These are phyloP conservation scores for Neurospora sublineolata DNA, from an alignment of 495 filamentous ascomycete species.

Conservation along the genomic window DNA sequence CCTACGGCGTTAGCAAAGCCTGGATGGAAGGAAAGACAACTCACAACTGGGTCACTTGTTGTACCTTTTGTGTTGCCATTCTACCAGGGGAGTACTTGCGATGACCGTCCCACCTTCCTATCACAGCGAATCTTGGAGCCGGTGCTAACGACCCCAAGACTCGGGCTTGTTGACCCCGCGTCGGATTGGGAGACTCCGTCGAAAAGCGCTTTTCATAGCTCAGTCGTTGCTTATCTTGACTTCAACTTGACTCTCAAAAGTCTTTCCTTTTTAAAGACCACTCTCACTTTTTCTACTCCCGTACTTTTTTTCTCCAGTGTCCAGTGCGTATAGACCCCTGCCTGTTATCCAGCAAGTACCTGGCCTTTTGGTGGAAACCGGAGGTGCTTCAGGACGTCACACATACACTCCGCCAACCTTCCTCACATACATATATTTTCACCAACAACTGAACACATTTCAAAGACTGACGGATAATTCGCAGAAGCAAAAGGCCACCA, in stretches of 20 bases:
- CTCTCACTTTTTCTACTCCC: not conserved
- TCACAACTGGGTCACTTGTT: not conserved
- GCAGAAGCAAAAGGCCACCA: slow-evolving; percentile 11
- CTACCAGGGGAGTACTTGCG: not conserved
- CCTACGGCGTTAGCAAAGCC: not conserved
- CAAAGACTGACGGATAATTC: not conserved
- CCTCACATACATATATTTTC: not conserved
- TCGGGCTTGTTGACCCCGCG: not conserved
- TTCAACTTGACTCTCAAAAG: not conserved
- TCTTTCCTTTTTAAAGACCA: not conserved
- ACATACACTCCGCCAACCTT: not conserved
- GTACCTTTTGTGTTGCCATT: not conserved
- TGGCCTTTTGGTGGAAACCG: not conserved
- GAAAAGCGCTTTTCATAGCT: not conserved
- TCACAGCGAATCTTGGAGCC: not conserved
- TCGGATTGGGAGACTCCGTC: not conserved
- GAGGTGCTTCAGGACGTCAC: not conserved
- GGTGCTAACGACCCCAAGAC: not conserved
- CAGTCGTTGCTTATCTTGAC: not conserved
- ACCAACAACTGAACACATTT: not conserved
- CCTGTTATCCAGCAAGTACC: not conserved
- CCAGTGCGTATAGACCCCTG: not conserved
- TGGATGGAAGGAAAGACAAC: not conserved
- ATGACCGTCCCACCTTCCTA: not conserved
- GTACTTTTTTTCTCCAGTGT: not conserved